Percentiles rank a stretch among this genome's conserved stretches.
Evolutionary conservation across 129 eudicot genomes (phyloP).

Genomic region (carrot (Daucus carota)): DH1_v3.0 NC_030387.2:37824501-37825000

Average conservation of each 20-base stretch:
- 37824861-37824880: background rate
- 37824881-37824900: background rate
- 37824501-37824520: no score
- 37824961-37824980: conserved; percentile 51
- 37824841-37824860: background rate
- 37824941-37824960: conserved; percentile 18
- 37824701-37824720: no score
- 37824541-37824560: no score
- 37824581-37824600: no score
- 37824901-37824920: background rate
- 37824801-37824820: conserved; percentile 95
- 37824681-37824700: no score
- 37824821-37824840: conserved; percentile 95
- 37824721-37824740: conserved; percentile 26
- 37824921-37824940: background rate
- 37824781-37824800: conserved; percentile 83
- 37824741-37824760: conserved; percentile 92
- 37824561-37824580: no score
- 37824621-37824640: no score
- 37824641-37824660: no score
- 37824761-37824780: conserved; percentile 88
- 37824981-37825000: conserved; percentile 66
- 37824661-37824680: conserved; percentile 3
- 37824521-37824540: no score
- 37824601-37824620: no score